Percentiles rank a stretch among this genome's conserved stretches.
phyloP scores from a whole-genome alignment of 495 filamentous ascomycete genomes.

The Hypoxylon lenormandii region DNA sequence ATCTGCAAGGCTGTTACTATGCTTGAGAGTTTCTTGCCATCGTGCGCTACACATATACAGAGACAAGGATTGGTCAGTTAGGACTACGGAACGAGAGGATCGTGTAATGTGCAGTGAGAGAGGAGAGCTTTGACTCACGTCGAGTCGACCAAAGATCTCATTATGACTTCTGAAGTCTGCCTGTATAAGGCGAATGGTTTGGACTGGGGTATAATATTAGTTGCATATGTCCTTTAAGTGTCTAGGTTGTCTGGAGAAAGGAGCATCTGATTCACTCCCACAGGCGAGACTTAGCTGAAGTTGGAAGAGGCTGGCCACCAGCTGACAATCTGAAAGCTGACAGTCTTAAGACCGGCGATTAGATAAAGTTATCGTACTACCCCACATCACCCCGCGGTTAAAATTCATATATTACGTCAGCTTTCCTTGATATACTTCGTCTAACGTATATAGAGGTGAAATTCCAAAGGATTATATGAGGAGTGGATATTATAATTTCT shows the following conservation, averaged over 20 bases:
- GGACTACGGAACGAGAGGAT: constrained; percentile 1
- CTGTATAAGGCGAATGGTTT: constrained; percentile 15
- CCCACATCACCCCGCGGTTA: constrained; percentile 17
- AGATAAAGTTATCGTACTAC: constrained; percentile 4
- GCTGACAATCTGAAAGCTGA: constrained; percentile 30
- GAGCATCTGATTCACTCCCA: background rate
- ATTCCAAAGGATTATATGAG: too few relatives aligned
- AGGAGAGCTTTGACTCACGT: constrained; percentile 58
- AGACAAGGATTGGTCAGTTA: constrained; percentile 23
- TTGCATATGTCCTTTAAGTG: constrained; percentile 1
- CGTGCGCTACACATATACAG: constrained; percentile 54
- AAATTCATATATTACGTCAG: constrained; percentile 15
- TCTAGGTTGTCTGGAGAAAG: constrained; percentile 8
- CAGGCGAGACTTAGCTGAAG: constrained; percentile 20
- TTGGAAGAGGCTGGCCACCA: constrained; percentile 40
- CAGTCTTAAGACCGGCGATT: constrained; percentile 16
- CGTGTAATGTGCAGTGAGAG: background rate
- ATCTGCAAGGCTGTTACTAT: constrained; percentile 70
- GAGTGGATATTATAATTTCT: constrained; percentile 4
- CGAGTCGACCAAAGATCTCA: constrained; percentile 74
- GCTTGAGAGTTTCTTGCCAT: constrained; percentile 75
- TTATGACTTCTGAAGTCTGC: constrained; percentile 48
- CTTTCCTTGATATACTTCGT: background rate
- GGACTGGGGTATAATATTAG: background rate
- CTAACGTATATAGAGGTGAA: too few relatives aligned